Evolutionary conservation across 2,329 filamentous ascomycete genomes (phyloP).

Genomic region (Alternaria arborescens): DNA sequence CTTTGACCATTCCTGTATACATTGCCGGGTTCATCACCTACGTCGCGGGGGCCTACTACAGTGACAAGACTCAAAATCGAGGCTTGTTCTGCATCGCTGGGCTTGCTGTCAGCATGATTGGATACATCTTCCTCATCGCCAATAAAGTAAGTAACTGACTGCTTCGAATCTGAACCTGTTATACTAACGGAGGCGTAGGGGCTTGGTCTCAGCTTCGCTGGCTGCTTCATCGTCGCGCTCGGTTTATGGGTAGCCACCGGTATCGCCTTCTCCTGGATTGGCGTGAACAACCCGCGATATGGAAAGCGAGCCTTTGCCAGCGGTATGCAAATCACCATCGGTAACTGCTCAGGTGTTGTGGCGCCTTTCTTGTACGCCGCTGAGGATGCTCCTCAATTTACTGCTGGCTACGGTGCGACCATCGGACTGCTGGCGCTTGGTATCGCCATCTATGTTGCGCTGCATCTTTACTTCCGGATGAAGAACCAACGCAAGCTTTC

Average conservation of each 20-base stretch:
- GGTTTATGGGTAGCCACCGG: slow-evolving; percentile 39
- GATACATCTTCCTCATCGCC: slow-evolving; percentile 56
- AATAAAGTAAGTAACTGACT: slow-evolving; percentile 8
- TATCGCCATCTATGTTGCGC: slow-evolving; percentile 24
- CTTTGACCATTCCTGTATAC: slow-evolving; percentile 45
- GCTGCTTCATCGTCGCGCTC: slow-evolving; percentile 42
- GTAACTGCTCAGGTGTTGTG: slow-evolving; percentile 46
- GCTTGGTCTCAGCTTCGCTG: slow-evolving; percentile 31
- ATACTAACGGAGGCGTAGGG: slow-evolving; percentile 2
- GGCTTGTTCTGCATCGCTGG: slow-evolving; percentile 39
- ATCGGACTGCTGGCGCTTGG: slow-evolving; percentile 32
- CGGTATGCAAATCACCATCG: slow-evolving; percentile 48
- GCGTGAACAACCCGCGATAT: slow-evolving; percentile 41
- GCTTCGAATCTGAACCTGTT: neutral
- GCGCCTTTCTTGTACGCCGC: slow-evolving; percentile 36
- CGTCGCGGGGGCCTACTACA: slow-evolving; percentile 34
- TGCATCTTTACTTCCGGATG: slow-evolving; percentile 33
- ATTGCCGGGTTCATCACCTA: slow-evolving; percentile 35
- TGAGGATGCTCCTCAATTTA: slow-evolving; percentile 23
- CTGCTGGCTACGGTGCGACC: slow-evolving; percentile 34
- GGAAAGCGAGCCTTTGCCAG: slow-evolving; percentile 42
- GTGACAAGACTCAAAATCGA: slow-evolving; percentile 37
- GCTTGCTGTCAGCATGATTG: slow-evolving; percentile 53
- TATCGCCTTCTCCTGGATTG: slow-evolving; percentile 39
- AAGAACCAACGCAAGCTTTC: slow-evolving; percentile 34